These are phyloP conservation scores for Zymoseptoria pseudotritici DNA, from an alignment of 2,329 filamentous ascomycete genomes.

Conservation along the genomic window DNA sequence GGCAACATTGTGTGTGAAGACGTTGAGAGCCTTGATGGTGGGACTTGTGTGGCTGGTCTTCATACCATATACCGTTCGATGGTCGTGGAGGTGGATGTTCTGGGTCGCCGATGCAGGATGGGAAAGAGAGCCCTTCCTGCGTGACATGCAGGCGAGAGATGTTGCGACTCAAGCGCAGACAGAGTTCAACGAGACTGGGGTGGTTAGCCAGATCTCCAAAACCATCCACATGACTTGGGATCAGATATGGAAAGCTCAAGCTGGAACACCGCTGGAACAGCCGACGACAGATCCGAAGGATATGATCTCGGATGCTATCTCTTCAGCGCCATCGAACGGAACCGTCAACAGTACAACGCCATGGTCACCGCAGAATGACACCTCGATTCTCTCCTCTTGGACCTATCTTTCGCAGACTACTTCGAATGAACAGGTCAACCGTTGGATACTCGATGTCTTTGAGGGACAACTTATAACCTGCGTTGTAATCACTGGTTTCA, in stretches of 20 bases:
- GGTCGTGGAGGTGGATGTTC: slow-evolving; percentile 88
- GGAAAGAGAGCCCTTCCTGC: slow-evolving; percentile 37
- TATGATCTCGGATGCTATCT: not conserved
- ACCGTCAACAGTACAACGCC: slow-evolving; percentile 5
- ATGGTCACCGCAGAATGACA: slow-evolving; percentile 14
- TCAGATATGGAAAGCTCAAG: not conserved
- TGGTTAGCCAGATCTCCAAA: slow-evolving; percentile 1
- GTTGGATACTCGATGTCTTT: slow-evolving; percentile 69
- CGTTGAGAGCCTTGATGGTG: slow-evolving; percentile 63
- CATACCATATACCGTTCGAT: slow-evolving; percentile 84
- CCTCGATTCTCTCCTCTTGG: slow-evolving; percentile 26
- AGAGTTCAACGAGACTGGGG: slow-evolving; percentile 2
- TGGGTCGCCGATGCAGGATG: slow-evolving; percentile 81
- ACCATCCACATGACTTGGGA: not conserved
- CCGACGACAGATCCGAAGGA: slow-evolving; percentile 2
- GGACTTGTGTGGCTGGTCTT: slow-evolving; percentile 79
- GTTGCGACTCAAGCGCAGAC: slow-evolving; percentile 5
- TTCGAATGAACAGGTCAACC: slow-evolving; percentile 64
- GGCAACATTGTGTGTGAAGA: slow-evolving; percentile 31
- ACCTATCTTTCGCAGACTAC: slow-evolving; percentile 56
- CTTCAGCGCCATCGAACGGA: not conserved
- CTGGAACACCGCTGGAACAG: slow-evolving; percentile 1
- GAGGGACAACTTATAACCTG: slow-evolving; percentile 94
- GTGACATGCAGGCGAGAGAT: slow-evolving; percentile 13
- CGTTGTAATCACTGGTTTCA: slow-evolving; percentile 85